Percentiles rank a stretch among this genome's conserved stretches.
Conservation (phyloP, 139 green algal genomes). For the Haematococcus lacustris region DNA sequence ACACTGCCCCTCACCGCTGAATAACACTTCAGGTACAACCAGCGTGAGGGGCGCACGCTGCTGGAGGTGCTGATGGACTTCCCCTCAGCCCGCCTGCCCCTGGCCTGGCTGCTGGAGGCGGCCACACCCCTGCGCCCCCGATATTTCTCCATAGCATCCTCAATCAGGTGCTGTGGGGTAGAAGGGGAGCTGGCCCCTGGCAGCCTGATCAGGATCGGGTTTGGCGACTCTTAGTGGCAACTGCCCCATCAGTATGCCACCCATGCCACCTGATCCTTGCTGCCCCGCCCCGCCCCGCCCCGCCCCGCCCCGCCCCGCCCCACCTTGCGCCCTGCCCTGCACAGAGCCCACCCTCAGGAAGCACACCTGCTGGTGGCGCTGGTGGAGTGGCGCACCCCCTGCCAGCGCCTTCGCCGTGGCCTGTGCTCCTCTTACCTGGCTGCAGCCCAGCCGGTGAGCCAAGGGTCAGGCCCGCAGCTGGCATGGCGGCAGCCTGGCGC, state of each 20-base stretch:
- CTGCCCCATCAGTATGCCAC: too few relatives aligned
- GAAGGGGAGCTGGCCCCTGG: too few relatives aligned
- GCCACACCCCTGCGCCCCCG: conserved; percentile 69
- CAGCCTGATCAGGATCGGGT: too few relatives aligned
- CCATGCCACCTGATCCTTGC: too few relatives aligned
- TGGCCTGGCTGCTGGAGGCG: conserved; percentile 78
- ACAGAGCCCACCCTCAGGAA: conserved; percentile 38
- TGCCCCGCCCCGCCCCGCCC: too few relatives aligned
- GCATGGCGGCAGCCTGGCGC: too few relatives aligned
- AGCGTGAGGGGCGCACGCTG: conserved; percentile 37
- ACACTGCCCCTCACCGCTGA: too few relatives aligned
- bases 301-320: too few relatives aligned
- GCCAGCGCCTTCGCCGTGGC: conserved; percentile 44
- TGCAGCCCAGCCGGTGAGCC: conserved; percentile 23
- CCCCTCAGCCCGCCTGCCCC: conserved; percentile 39
- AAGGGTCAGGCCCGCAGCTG: too few relatives aligned
- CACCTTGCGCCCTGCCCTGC: too few relatives aligned
- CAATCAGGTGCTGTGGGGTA: conserved; percentile 21
- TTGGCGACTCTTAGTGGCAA: too few relatives aligned
- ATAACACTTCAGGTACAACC: conserved; percentile 51
- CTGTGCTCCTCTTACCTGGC: conserved; percentile 81
- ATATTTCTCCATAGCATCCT: conserved; percentile 84
- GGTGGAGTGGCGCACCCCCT: conserved; percentile 57
- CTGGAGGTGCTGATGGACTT: conserved; percentile 91
- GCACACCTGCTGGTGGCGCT: conserved; percentile 77